A percentile compares a stretch with the other conserved stretches of the same genome.
phyloP scores from a whole-genome alignment of 345 rosid genomes.

The Brassica cretica region DNA sequence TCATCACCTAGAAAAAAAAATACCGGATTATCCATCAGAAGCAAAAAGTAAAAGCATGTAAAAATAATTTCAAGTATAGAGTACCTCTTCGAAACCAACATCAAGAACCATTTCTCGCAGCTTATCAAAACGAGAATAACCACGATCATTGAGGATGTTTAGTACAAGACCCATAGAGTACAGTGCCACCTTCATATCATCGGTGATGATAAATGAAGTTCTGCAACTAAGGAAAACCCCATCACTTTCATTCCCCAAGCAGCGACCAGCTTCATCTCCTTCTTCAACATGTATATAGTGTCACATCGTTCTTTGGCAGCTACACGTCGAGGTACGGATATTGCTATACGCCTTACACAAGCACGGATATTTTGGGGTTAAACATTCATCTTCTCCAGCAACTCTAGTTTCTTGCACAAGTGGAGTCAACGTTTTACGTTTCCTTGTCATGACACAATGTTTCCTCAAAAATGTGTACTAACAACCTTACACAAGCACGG shows the following conservation, averaged over 20 bases:
- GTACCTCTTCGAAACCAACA: conserved; percentile 27
- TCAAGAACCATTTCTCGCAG: conserved; percentile 8
- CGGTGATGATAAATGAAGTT: conserved; percentile 33
- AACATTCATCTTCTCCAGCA: neutral
- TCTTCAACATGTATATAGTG: neutral
- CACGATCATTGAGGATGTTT: conserved; percentile 21
- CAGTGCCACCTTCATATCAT: conserved; percentile 23
- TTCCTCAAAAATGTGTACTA: conserved; percentile 27
- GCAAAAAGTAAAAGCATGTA: neutral
- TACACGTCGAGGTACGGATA: neutral
- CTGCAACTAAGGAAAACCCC: conserved; percentile 25
- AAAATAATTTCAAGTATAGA: neutral
- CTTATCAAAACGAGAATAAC: conserved; percentile 23
- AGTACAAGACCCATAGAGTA: conserved; percentile 25
- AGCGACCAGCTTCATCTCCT: neutral
- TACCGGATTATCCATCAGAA: neutral
- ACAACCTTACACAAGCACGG: too few relatives aligned
- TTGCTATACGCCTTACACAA: conserved; percentile 1
- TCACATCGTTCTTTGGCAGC: conserved; percentile 5
- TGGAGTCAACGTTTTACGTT: neutral
- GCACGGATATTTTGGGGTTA: conserved; percentile 4
- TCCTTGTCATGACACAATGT: neutral
- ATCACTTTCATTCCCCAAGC: neutral
- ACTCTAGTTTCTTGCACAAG: neutral
- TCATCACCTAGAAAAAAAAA: conserved; percentile 10